Evolutionary conservation across 2,329 filamentous ascomycete genomes (phyloP).

Genomic region (Elsinoe arachidis): DNA sequence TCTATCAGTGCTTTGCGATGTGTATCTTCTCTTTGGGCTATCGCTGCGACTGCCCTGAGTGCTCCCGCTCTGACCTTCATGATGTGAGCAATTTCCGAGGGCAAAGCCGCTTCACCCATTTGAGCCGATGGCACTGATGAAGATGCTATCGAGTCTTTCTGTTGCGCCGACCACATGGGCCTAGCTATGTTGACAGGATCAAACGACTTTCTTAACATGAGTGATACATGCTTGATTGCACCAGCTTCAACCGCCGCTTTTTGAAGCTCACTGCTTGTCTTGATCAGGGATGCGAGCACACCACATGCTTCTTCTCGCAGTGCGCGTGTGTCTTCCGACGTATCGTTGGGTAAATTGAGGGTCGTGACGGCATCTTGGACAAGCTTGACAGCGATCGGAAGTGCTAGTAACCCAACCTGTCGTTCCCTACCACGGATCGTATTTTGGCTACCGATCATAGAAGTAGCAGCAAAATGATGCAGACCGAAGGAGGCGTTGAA

Average conservation of each 20-base stretch:
- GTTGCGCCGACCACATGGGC: slow-evolving; percentile 47
- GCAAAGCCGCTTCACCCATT: slow-evolving; percentile 54
- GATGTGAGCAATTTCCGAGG: slow-evolving; percentile 56
- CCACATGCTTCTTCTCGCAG: slow-evolving; percentile 64
- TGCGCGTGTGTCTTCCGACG: slow-evolving; percentile 31
- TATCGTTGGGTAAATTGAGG: slow-evolving; percentile 22
- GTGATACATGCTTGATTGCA: slow-evolving; percentile 53
- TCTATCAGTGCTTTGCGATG: slow-evolving; percentile 77
- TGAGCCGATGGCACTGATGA: slow-evolving; percentile 31
- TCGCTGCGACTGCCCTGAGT: slow-evolving; percentile 69
- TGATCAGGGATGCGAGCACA: slow-evolving; percentile 68
- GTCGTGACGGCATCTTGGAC: slow-evolving; percentile 30
- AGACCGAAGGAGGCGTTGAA: slow-evolving; percentile 28
- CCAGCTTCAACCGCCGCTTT: slow-evolving; percentile 67
- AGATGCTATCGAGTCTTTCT: slow-evolving; percentile 19
- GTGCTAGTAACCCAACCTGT: slow-evolving; percentile 37
- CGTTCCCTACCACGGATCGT: slow-evolving; percentile 32
- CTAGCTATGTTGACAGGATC: slow-evolving; percentile 45
- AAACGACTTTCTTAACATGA: slow-evolving; percentile 58
- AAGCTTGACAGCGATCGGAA: slow-evolving; percentile 42
- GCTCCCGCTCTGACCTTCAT: slow-evolving; percentile 68
- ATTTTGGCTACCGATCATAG: slow-evolving; percentile 21
- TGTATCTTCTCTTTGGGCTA: slow-evolving; percentile 73
- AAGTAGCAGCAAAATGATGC: slow-evolving; percentile 27
- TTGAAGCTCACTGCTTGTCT: slow-evolving; percentile 70